Evolutionary conservation across 2,329 filamentous ascomycete genomes (phyloP), one percentile per base, ranked within the genome.

Genomic region (Xylariaceae sp.): DNA sequence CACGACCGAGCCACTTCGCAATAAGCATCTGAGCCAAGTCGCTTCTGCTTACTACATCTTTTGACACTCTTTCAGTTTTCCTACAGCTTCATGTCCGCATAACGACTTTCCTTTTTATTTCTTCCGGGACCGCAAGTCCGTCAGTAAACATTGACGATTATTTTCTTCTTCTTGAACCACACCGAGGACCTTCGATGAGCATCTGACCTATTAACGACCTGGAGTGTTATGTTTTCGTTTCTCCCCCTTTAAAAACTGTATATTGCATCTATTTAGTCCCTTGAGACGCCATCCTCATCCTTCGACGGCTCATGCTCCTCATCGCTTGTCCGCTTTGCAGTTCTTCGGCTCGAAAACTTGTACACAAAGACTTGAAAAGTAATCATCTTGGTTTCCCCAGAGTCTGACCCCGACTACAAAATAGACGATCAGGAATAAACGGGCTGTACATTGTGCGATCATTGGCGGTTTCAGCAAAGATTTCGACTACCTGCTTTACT

Each of bases 131-230:
- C 54, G 15, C 45, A 43, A 59, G 63, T 66, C 63, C 62, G 57
- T 47, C 60, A 61, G 58, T 60, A 54, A 30, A 54, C 53, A 56
- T 66, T 67, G 58, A 68, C 64, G 66, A 68, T 63, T 66, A 61
- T 65, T 62, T 61, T 51, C 58, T 61, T 66, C 67, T 68, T 67
- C 67, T 71, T 71, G 73, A 65, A 26, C 26, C 57, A 61, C 60
- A 58, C 62, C 54, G 43, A 65, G 72, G 70, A 71, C 69, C 70
- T 65, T 65, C 70, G 68, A 76, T 75, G 74, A 75, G 72, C 71
- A 69, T 73, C 71, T 72, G 73, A 75, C 65, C 62, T 49, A 53
- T 73, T 63, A 72, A 75, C 72, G 72, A 74, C 65, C 66, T 67
- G 71, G 69, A 71, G 67, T 73, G 71, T 62, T 60, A 63, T 67